phyloP scores from a whole-genome alignment of 495 filamentous ascomycete species.

The Daldinia childiae region DNA sequence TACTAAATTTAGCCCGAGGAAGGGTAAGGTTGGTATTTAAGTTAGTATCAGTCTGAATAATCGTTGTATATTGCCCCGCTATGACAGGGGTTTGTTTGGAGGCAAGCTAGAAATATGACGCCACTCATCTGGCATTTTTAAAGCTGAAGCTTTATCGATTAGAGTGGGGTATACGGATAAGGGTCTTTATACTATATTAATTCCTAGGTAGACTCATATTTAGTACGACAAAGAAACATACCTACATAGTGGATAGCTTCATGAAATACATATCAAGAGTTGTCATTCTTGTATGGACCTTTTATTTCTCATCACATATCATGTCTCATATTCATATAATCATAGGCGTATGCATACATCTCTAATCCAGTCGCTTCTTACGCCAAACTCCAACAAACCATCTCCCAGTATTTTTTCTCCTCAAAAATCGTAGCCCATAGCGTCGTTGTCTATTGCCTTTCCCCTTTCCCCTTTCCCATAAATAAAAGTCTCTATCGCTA shows the following conservation, averaged over 20 bases:
- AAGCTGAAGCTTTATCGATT: conserved; percentile 16
- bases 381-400: conserved; percentile 18
- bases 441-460: background rate
- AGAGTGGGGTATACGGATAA: conserved; percentile 10
- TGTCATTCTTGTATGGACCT: background rate
- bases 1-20: background rate
- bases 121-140: background rate
- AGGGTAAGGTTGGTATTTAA: background rate
- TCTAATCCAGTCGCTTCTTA: background rate
- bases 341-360: background rate
- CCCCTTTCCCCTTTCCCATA: background rate
- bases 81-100: conserved; percentile 12
- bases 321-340: background rate
- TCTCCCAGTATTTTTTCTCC: too few relatives aligned
- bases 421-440: background rate
- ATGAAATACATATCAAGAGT: background rate
- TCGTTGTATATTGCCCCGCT: conserved; percentile 30
- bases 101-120: conserved; percentile 41
- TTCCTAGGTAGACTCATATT: background rate
- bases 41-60: background rate
- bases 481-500: background rate
- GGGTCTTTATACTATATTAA: background rate
- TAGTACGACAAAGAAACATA: background rate
- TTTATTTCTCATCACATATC: background rate
- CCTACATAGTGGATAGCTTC: too few relatives aligned